Conservation (phyloP, 768 basidiomycete genomes). For the Kwoniella sp. region DNA sequence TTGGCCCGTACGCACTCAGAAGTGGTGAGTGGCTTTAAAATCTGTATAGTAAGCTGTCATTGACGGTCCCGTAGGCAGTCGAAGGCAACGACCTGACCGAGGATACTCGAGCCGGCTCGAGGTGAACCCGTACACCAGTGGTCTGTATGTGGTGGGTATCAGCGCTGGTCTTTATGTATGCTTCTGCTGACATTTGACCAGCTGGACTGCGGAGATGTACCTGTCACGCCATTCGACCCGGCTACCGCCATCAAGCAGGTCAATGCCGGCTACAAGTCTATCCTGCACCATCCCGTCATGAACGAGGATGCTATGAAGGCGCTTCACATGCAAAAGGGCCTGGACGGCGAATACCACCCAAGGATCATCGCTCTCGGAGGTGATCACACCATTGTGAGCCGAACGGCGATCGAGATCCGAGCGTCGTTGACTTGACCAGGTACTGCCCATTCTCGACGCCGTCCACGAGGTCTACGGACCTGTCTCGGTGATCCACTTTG, state of each 20-base stretch:
- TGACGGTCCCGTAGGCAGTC: slow-evolving; percentile 17
- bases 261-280: slow-evolving; percentile 73
- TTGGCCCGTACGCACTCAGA: slow-evolving; percentile 62
- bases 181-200: slow-evolving; percentile 30
- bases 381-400: slow-evolving; percentile 73
- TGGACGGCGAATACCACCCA: slow-evolving; percentile 65
- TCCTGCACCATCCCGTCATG: slow-evolving; percentile 60
- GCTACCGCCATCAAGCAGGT: slow-evolving; percentile 78
- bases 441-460: slow-evolving; percentile 76
- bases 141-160: slow-evolving; percentile 32
- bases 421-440: slow-evolving; percentile 49
- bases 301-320: slow-evolving; percentile 14
- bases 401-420: background rate
- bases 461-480: slow-evolving; percentile 75
- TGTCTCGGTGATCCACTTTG: slow-evolving; percentile 64
- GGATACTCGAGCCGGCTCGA: slow-evolving; percentile 28
- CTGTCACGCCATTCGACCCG: slow-evolving; percentile 75
- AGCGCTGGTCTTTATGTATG: background rate
- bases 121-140: slow-evolving; percentile 40
- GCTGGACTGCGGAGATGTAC: slow-evolving; percentile 83
- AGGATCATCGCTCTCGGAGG: slow-evolving; percentile 78
- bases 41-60: background rate
- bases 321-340: slow-evolving; percentile 27
- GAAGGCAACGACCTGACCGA: slow-evolving; percentile 31
- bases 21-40: slow-evolving; percentile 39